Conservation (phyloP, 1,139 yeast genomes). For the Geotrichum restrictum region DNA sequence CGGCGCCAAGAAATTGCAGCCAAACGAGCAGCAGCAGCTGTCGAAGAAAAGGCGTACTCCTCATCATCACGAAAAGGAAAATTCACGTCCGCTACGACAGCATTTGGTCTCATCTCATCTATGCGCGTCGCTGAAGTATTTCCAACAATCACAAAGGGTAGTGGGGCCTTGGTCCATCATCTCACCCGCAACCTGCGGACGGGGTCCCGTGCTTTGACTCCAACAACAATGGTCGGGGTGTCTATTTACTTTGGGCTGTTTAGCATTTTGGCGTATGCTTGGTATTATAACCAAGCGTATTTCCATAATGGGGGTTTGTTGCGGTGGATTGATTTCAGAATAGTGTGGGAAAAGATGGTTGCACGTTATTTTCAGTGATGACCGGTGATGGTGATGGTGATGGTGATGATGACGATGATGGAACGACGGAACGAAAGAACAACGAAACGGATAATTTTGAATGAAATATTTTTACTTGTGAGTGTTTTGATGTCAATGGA, state of each 20-base stretch:
- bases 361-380: conserved; percentile 12
- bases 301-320: neutral
- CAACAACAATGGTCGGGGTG: conserved; percentile 20
- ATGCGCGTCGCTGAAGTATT: conserved; percentile 8
- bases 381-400: neutral
- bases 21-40: neutral
- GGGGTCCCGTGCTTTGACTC: conserved; percentile 5
- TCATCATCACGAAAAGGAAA: neutral
- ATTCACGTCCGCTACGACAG: neutral
- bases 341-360: conserved; percentile 17
- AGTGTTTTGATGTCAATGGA: too few species aligned
- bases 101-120: conserved; percentile 8
- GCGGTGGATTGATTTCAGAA: conserved; percentile 2
- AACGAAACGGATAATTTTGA: too few species aligned
- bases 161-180: conserved; percentile 10
- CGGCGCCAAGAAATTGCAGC: neutral
- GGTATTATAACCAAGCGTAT: neutral
- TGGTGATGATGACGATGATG: too few species aligned
- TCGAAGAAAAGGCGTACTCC: neutral
- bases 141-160: conserved; percentile 3
- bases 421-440: too few species aligned
- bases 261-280: conserved; percentile 22
- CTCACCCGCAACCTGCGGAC: conserved; percentile 6
- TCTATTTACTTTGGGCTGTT: conserved; percentile 25
- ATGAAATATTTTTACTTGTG: too few species aligned